phyloP scores from a whole-genome alignment of 257 asterid genomes.

The Ajuga chamaepitys region DNA sequence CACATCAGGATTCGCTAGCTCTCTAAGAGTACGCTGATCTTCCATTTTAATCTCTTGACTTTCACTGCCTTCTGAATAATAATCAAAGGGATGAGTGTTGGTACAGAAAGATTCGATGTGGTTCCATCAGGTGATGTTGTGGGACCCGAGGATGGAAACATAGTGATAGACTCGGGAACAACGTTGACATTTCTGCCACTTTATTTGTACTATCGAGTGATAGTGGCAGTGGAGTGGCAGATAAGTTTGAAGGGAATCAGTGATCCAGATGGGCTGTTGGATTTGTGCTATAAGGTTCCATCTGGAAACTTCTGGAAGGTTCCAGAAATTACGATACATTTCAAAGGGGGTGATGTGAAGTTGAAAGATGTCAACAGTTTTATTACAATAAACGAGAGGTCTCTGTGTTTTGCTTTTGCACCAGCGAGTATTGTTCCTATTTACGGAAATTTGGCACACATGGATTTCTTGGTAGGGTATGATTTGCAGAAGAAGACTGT shows the following conservation, averaged over 20 bases:
- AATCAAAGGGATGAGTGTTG: too few relatives aligned
- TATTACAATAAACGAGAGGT: constrained; percentile 4
- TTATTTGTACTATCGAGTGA: constrained; percentile 9
- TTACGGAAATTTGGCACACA: constrained; percentile 42
- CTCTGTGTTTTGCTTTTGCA: constrained; percentile 40
- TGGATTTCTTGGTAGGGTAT: constrained; percentile 40
- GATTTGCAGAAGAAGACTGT: constrained; percentile 28
- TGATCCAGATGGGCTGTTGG: constrained; percentile 24
- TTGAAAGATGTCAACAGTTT: constrained; percentile 30
- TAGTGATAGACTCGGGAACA: constrained; percentile 58
- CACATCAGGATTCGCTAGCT: too few relatives aligned
- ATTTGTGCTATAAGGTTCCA: constrained; percentile 25
- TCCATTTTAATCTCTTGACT: too few relatives aligned
- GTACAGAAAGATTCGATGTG: too few relatives aligned
- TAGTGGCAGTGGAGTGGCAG: background rate
- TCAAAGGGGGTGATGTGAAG: constrained; percentile 50
- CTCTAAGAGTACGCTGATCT: too few relatives aligned
- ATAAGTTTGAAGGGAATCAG: background rate
- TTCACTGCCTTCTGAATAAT: too few relatives aligned
- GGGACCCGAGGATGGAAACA: constrained; percentile 25
- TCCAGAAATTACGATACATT: constrained; percentile 38
- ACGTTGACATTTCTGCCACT: constrained; percentile 40
- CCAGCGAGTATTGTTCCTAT: constrained; percentile 8
- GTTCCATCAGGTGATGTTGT: too few relatives aligned
- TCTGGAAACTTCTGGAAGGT: background rate